phyloP scores from a whole-genome alignment of 768 basidiomycete genomes.

The Podaxis rugospora region DNA sequence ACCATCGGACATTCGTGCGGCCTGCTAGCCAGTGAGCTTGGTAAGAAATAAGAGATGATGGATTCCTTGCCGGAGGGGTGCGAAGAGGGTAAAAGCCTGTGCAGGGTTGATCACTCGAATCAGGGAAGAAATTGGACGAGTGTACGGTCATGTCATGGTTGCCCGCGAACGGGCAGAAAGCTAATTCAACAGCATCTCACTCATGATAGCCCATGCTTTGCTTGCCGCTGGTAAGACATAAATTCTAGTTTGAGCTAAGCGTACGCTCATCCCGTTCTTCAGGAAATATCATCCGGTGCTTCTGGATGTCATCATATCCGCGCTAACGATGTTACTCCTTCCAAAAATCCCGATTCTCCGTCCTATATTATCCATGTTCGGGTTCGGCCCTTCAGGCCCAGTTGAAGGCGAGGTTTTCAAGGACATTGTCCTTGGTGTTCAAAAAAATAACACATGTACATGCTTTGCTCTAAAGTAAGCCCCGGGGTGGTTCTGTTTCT shows the following conservation, averaged over 20 bases:
- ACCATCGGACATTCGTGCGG: not conserved
- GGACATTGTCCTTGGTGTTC: not conserved
- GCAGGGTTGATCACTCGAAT: not conserved
- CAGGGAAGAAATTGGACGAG: not conserved
- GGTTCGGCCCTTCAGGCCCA: constrained; percentile 29
- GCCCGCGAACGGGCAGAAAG: constrained; percentile 3
- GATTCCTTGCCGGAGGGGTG: constrained; percentile 9
- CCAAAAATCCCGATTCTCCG: constrained; percentile 26
- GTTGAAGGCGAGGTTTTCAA: constrained; percentile 21
- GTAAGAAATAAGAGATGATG: not conserved
- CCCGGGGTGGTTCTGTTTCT: constrained; percentile 25
- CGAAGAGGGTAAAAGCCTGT: not conserved
- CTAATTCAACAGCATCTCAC: not conserved
- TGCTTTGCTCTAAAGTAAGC: constrained; percentile 28
- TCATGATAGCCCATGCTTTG: not conserved
- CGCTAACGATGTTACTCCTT: constrained; percentile 19
- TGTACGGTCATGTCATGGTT: not conserved
- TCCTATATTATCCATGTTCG: constrained; percentile 26
- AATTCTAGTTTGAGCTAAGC: too few species aligned
- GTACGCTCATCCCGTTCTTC: not conserved
- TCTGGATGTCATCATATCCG: constrained; percentile 20
- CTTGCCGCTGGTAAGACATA: constrained; percentile 6
- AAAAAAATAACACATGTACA: constrained; percentile 7
- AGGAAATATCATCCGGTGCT: constrained; percentile 32
- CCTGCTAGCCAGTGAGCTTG: not conserved